Evolutionary conservation across 345 rosid genomes (phyloP), one percentile per base, ranked within the genome.

Genomic region (Orychophragmus violaceus): DNA sequence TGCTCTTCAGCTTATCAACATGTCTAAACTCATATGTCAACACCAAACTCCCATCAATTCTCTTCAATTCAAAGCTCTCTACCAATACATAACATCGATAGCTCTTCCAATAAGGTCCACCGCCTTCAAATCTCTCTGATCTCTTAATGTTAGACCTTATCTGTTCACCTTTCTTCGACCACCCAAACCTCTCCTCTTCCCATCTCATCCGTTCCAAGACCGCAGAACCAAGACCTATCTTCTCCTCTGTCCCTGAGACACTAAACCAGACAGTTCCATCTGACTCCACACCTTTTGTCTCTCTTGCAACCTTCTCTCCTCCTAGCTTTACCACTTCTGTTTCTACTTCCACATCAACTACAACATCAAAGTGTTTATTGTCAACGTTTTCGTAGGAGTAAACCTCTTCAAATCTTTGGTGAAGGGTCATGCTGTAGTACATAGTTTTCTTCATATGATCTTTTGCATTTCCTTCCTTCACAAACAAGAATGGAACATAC

Each of bases 401-500:
- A 17, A 85, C 60, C 56, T 68, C 72, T 70, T 83, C 82, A 83
- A 87, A 83, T 5, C 75, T 76, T 22, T 87, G 89, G 65, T 82
- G 76, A 12, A 87, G 84, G 5, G 87, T 82, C 83, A 87, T 82
- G 62, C 59, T 72, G 28, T 87, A 87, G 53, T 76, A 75, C 75
- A 66, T 77, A 16, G 88, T 66, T 19, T 3, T 68, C 46, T 41
- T 71, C 53, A 82, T 66, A 35, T 84, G 90, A 10, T 83, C 77
- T 45, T 55, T 50, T 2, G 62, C 23, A 12, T 29, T 29, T 28
- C 69, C 72, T 23, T 87, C 94, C 59, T 54, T 83, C 6, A 85
- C 62, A 9, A 83, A 85, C 64, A 87, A 42, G 61, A 82, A 87
- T 3, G 90, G 90, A 25, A 81, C 83, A 21, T 82, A 87, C 88